Evolutionary conservation across 2,329 filamentous ascomycete genomes (phyloP).

Genomic region (Phaeosphaeria sp.): DNA sequence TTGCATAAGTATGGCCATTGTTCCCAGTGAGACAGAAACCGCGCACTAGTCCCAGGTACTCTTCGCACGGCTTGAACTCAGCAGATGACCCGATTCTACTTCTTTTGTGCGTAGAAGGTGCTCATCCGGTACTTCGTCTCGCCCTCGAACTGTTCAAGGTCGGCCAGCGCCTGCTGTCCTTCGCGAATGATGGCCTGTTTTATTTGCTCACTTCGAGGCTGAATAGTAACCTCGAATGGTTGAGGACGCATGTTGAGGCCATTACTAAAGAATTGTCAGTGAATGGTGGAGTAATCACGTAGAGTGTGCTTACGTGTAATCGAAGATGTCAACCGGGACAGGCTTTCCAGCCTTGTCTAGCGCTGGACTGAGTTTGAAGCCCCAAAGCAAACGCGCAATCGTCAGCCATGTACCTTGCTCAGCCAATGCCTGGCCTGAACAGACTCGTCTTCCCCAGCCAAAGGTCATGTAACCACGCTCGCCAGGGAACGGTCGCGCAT

Average conservation of each 20-base stretch:
- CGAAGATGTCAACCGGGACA: conserved; percentile 64
- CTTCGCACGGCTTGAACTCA: background rate
- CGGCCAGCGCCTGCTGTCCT: conserved; percentile 59
- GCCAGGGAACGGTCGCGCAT: conserved; percentile 39
- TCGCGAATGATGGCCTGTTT: conserved; percentile 60
- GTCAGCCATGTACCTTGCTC: conserved; percentile 68
- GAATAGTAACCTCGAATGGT: conserved; percentile 63
- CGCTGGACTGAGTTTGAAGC: conserved; percentile 58
- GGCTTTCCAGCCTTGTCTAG: conserved; percentile 52
- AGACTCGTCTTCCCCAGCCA: conserved; percentile 64
- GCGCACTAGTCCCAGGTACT: too few relatives aligned
- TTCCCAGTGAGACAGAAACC: too few relatives aligned
- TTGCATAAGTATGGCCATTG: too few relatives aligned
- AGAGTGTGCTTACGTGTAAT: conserved; percentile 55
- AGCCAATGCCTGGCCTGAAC: conserved; percentile 65
- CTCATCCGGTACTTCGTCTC: conserved; percentile 65
- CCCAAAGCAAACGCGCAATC: conserved; percentile 65
- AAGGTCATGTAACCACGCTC: conserved; percentile 63
- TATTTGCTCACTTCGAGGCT: conserved; percentile 58
- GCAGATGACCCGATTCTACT: background rate
- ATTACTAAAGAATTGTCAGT: conserved; percentile 49
- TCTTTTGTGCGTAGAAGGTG: conserved; percentile 28
- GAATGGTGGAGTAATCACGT: background rate
- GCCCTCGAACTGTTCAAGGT: conserved; percentile 61
- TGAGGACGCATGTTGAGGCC: conserved; percentile 66